Evolutionary conservation across 208 protist genomes (phyloP), one percentile per base, ranked within the genome.

Genomic region (Angomonas ambiguus): DNA sequence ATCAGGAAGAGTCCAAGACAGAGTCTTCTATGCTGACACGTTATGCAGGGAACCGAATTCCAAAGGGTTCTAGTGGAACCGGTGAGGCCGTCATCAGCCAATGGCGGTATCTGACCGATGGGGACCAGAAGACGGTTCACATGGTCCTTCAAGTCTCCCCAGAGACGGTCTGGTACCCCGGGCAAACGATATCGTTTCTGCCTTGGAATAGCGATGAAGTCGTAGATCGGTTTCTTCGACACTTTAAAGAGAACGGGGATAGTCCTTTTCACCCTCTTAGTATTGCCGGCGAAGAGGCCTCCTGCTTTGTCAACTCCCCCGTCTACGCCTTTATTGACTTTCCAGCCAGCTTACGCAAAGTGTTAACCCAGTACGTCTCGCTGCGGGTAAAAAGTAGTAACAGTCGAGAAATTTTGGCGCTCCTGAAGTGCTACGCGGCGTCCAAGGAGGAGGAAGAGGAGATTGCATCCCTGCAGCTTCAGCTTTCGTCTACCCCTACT

Each of bases 131-230:
- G 2, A 75, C 83, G 33, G 16, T 84, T n/a, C 73, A 81, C 32
- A 55, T 87, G 27, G 61, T 79, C 53, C 45, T 87, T 2, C 42
- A 31, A 0, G 77, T 84, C 16, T 53, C 35, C 8, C 28, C 20
- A 0, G 73, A 67, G 30, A 68, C 67, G 51, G 53, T 72, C 35
- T 93, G 83, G 82, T 2, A 27, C 2, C 84, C 87, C 1, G 87
- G 87, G 11, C 83, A 93, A 62, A 72, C 82, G 0, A 74, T 93
- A 27, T 53, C 72, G 16, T 56, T 93, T 18, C 42, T 82, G 22
- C 83, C 82, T 16, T 58, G 68, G 0, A 93, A 93, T 57, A 67
- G 71, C 32, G 8, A 51, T 10, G 56, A 25, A 0, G 42, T 60
- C 16, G 87, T 91, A 28, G 65, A 82, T 6, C 42, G 22, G 16